Evolutionary conservation across 306 rosid species (phyloP), one percentile per base, ranked within the genome.

Genomic region (Lathyrus aphaca): DNA sequence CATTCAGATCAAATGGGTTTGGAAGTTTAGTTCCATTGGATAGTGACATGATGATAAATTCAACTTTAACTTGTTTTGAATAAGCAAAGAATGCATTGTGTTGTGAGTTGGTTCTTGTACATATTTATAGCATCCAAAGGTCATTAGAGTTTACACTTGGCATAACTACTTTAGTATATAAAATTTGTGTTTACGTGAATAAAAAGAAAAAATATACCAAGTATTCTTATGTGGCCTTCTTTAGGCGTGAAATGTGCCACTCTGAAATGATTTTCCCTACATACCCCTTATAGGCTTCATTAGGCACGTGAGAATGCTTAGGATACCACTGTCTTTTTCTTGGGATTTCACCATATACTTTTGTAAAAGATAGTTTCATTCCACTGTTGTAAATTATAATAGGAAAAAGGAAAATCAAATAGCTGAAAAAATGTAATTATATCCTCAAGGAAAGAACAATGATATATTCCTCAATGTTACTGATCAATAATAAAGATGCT

Each of bases 171-270:
- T 72, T 66, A 17, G 29, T 32, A 53, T 53, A 53, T 53, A 18
- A 44, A 55, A 21, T 25, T 17, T 43, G 13, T 19, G 61, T 43
- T 61, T 27, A 1, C 7, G 37, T 2, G 55, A 17, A 49, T 49
- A 8, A 7, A 21, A 51, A 63, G 8, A 51, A 43, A 44, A 46
- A 44, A 63, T 71, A 46, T 77, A 37, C 81, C 1, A 44, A 46
- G 46, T 64, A 45, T 77, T 77, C 72, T 64, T 62, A 39, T 71
- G 68, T 18, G 61, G 71, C 76, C 66, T 61, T 70, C 39, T 63
- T n/a, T 4, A 14, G 25, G 45, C 72, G 68, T 77, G 77, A 77
- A 70, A 54, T 27, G 68, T 56, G 73, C 67, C n/a, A 0, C 35
- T 62, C 43, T 77, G n/a, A 45, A 43, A 6, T 70, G 77, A 56